phyloP scores from a whole-genome alignment of 495 filamentous ascomycete genomes.

The Penicillium psychrofluorescens region DNA sequence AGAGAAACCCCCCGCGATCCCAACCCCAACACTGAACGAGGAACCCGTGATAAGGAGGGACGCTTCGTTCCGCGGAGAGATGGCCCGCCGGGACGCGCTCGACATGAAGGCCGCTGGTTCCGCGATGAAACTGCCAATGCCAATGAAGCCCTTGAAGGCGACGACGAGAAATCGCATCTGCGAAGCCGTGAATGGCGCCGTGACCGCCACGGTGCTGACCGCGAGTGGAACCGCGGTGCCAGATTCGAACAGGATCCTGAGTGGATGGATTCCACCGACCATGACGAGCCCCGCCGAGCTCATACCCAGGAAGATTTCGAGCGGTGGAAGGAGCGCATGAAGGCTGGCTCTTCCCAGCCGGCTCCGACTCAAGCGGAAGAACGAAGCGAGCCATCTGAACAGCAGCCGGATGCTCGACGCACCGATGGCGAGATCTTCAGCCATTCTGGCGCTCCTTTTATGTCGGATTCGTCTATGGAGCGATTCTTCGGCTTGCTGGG shows the following conservation, averaged over 20 bases:
- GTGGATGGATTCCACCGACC: conserved; percentile 74
- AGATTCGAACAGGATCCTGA: conserved; percentile 73
- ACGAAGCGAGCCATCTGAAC: conserved; percentile 27
- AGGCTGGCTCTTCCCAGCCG: conserved; percentile 42
- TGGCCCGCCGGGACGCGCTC: conserved; percentile 34
- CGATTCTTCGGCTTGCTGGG: conserved; percentile 73
- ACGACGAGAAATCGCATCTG: conserved; percentile 44
- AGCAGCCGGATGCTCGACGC: conserved; percentile 25
- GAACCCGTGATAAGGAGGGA: conserved; percentile 30
- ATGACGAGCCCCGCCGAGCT: conserved; percentile 54
- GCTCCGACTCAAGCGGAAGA: conserved; percentile 33
- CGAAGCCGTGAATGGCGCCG: conserved; percentile 61
- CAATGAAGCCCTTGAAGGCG: conserved; percentile 50
- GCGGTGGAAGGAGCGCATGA: conserved; percentile 91
- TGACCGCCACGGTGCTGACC: conserved; percentile 51
- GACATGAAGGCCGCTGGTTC: conserved; percentile 52
- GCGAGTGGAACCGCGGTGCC: conserved; percentile 49
- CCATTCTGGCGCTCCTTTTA: conserved; percentile 22
- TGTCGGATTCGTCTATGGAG: conserved; percentile 61
- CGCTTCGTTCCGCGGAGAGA: conserved; percentile 44
- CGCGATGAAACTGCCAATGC: conserved; percentile 34
- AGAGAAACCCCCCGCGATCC: conserved; percentile 38
- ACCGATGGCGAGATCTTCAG: conserved; percentile 34
- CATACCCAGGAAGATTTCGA: conserved; percentile 91
- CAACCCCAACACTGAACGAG: conserved; percentile 33